These are phyloP conservation scores for Sporothrix pseudoabietina DNA, from an alignment of 2,329 filamentous ascomycete species.

Conservation along the genomic window DNA sequence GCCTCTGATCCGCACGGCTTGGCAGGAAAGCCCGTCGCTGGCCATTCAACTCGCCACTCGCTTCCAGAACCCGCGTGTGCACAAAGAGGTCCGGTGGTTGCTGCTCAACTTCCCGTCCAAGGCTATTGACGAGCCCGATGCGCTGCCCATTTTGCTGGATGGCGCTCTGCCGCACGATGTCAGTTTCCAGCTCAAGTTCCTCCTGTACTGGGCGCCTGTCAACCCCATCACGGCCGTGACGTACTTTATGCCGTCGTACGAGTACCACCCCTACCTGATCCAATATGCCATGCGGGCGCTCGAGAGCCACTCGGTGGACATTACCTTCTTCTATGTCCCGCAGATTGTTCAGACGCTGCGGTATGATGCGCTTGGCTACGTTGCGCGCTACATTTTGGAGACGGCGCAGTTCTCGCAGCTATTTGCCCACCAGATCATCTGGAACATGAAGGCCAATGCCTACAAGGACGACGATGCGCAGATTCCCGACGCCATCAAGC, in stretches of 20 bases:
- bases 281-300: constrained; percentile 96
- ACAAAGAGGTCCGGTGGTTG: constrained; percentile 75
- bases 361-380: constrained; percentile 91
- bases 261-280: constrained; percentile 87
- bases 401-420: constrained; percentile 97
- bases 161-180: constrained; percentile 76
- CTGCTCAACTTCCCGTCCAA: constrained; percentile 82
- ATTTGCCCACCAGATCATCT: constrained; percentile 99
- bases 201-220: constrained; percentile 89
- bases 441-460: constrained; percentile 99
- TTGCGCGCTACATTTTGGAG: constrained; percentile 94
- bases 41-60: constrained; percentile 82
- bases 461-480: constrained; percentile 95
- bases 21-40: constrained; percentile 80
- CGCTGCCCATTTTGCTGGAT: constrained; percentile 79
- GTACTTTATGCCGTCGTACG: constrained; percentile 88
- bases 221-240: constrained; percentile 93
- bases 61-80: constrained; percentile 74
- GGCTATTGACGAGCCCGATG: constrained; percentile 78
- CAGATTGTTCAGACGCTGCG: constrained; percentile 95
- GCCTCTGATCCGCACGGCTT: constrained; percentile 76
- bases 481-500: constrained; percentile 89
- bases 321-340: constrained; percentile 98
- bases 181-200: constrained; percentile 83
- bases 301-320: constrained; percentile 91